These are phyloP conservation scores for Chaetomium olivaceum DNA, from an alignment of 2,329 filamentous ascomycete genomes.

Conservation along the genomic window DNA sequence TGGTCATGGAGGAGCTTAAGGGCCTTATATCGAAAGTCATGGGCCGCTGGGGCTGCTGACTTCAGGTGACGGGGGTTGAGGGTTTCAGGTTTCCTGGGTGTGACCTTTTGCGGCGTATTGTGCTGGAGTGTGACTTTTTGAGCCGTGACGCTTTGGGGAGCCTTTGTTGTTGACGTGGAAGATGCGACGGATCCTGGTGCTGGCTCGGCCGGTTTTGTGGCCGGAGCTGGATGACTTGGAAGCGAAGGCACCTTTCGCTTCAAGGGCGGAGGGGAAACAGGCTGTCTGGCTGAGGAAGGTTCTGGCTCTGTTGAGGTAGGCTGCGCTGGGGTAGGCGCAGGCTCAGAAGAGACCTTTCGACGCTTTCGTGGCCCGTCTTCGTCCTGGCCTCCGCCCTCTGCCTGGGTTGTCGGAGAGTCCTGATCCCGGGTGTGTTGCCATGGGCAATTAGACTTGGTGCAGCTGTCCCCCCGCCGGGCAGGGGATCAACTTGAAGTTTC, in stretches of 20 bases:
- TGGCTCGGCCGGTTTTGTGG: slow-evolving; percentile 13
- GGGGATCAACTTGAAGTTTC: slow-evolving; percentile 35
- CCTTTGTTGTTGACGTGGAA: slow-evolving; percentile 11
- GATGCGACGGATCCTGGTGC: slow-evolving; percentile 7
- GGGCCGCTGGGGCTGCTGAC: slow-evolving; percentile 55
- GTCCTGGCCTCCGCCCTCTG: slow-evolving; percentile 19
- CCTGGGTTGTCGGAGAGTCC: slow-evolving; percentile 8
- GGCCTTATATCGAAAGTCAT: slow-evolving; percentile 57
- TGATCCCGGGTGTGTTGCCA: slow-evolving; percentile 32
- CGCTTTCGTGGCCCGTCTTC: slow-evolving; percentile 33
- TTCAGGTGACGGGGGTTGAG: slow-evolving; percentile 69
- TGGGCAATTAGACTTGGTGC: slow-evolving; percentile 28
- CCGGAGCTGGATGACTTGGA: slow-evolving; percentile 2
- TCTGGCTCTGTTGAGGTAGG: slow-evolving; percentile 4
- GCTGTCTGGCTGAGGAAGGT: slow-evolving; percentile 23
- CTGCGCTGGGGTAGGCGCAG: slow-evolving; percentile 12
- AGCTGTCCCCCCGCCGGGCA: slow-evolving; percentile 33
- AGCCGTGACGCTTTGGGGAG: not conserved
- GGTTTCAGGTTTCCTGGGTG: slow-evolving; percentile 47
- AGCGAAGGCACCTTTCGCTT: slow-evolving; percentile 27
- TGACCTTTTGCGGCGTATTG: slow-evolving; percentile 20
- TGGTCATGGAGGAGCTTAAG: slow-evolving; percentile 66
- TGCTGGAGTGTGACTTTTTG: slow-evolving; percentile 17
- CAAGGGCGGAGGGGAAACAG: slow-evolving; percentile 33
- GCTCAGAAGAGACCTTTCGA: slow-evolving; percentile 29